Base-by-base conservation (phyloP, 176 grass and related monocot genomes). In the Oropetium thomaeum region DNA sequence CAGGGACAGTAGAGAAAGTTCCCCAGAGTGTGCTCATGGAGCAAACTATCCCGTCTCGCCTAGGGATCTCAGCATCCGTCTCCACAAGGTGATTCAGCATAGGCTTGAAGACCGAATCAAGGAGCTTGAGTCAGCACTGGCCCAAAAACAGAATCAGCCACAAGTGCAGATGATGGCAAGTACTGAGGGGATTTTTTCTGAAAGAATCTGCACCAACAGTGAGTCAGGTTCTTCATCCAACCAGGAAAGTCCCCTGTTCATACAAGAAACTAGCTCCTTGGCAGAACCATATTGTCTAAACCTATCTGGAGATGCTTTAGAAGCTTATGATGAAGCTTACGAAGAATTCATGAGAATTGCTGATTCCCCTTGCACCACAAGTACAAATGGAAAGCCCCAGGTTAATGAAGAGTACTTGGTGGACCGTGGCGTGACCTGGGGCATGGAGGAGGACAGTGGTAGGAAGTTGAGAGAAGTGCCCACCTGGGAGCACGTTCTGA, bases 251-350 rank as follows among this genome's bases (percentile, higher is more conserved):
- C 93, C 90, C 57, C 79, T 77, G 35, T 44, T 74, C 44, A 76
- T 83, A 42, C 62, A 71, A 61, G 76, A 70, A 80, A 79, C 66
- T 48, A 79, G 47, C 68, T 53, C 84, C 19, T 71, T 62, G 30
- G 63, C 49, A 62, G 81, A 90, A 78, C 89, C 89, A 0, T 90
- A 94, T 61, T 84, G 82, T 83, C 68, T 98, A 66, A 94, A 92
- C 69, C 81, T 94, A 72, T 49, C 86, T 62, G 96, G 91, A 72
- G 96, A 98, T 5, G 87, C 91, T 19, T 68, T 92, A 45, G 77
- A 98, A 79, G 96, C 91, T 32, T 94, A 94, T 44, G 74, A 89
- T 22, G 96, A 98, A 89, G 91, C 89, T 27, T 98, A 91, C 0
- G 89, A 92, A 66, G 96, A 98, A 78, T 98, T 94, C 62, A 85